Base-by-base conservation (phyloP, 352 stramenopile genomes). In the Salisapilia sapeloensis region DNA sequence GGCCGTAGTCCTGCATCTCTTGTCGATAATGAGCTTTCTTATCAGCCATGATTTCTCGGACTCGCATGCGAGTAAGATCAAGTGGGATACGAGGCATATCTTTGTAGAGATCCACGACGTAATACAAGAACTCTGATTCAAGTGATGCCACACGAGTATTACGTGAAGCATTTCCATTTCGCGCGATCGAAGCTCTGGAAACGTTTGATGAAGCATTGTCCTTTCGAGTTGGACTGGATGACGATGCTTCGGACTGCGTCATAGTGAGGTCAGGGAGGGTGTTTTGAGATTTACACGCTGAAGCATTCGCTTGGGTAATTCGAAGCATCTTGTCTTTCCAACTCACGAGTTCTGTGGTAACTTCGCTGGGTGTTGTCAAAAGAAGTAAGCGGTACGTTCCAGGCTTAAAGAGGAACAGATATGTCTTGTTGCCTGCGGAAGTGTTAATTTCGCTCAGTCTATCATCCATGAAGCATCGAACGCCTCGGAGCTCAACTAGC, bases 61-160 rank as follows among this genome's bases (percentile, higher is more conserved):
- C 39, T n/a, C 48, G 56, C 14, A 41, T 36, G 52, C 60, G 66
- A 18, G 74, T 46, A n/a, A 67, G 25, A 0, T 47, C 25, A 1
- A 42, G 16, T 10, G 63, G 63, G 4, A 74, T 50, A 11, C 62
- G 57, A 0, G 63, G 63, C 12, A 60, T 53, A 28, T 79, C 63
- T 21, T 61, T 63, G 33, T 76, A 54, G 28, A 79, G 35, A 22
- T 79, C 60, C n/a, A 79, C 60, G 24, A 79, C 63, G 35, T 70
- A 69, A 35, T 79, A 79, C 7, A 25, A 46, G 14, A 79, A 38
- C n/a, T 60, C 38, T 4, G 60, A 55, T 27, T 79, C 63, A 14
- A 65, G 40, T 24, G 32, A 56, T 2, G 31, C 38, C n/a, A 61
- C 26, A 11, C 54, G 50, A n/a, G n/a, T n/a, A n/a, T n/a, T n/a